phyloP scores from a whole-genome alignment of 352 stramenopile genomes.

The Thalassiosira mediterranea region DNA sequence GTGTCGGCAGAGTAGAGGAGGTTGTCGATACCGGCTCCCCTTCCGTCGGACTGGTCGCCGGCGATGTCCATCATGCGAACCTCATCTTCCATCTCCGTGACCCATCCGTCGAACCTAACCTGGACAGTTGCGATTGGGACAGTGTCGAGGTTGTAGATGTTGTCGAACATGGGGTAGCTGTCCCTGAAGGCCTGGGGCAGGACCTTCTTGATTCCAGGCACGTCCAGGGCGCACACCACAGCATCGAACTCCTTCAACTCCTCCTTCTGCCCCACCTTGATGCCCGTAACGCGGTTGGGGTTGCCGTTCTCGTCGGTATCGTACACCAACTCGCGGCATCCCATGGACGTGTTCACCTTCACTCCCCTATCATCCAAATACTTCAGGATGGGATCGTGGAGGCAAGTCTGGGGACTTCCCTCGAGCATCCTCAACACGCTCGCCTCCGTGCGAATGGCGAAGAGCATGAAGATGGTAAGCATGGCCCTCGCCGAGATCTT shows the following conservation, averaged over 20 bases:
- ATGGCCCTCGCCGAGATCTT: conserved; percentile 87
- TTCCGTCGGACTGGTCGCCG: conserved; percentile 85
- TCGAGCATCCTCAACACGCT: conserved; percentile 88
- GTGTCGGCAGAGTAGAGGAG: conserved; percentile 88
- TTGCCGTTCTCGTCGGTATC: conserved; percentile 80
- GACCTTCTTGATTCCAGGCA: conserved; percentile 88
- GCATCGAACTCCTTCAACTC: conserved; percentile 83
- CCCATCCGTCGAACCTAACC: conserved; percentile 88
- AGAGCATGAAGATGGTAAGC: conserved; percentile 90
- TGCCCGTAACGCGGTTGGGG: conserved; percentile 80
- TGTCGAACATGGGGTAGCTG: conserved; percentile 86
- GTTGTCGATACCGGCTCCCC: conserved; percentile 86
- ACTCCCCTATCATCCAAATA: conserved; percentile 86
- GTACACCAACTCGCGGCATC: conserved; percentile 81
- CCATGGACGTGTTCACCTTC: conserved; percentile 80
- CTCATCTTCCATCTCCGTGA: conserved; percentile 87
- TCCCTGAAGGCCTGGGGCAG: conserved; percentile 84
- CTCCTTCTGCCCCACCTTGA: conserved; percentile 78
- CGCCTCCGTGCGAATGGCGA: conserved; percentile 87
- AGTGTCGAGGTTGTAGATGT: conserved; percentile 89
- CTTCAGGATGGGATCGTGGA: conserved; percentile 89
- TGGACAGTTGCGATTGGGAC: conserved; percentile 88
- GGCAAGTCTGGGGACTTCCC: conserved; percentile 85
- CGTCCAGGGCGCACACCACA: conserved; percentile 85
- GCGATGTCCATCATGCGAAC: conserved; percentile 83